A percentile compares a stretch with the other conserved stretches of the same genome.
Evolutionary conservation across 1,284 basidiomycete species (phyloP).

Genomic region (Pascua sp.): DNA sequence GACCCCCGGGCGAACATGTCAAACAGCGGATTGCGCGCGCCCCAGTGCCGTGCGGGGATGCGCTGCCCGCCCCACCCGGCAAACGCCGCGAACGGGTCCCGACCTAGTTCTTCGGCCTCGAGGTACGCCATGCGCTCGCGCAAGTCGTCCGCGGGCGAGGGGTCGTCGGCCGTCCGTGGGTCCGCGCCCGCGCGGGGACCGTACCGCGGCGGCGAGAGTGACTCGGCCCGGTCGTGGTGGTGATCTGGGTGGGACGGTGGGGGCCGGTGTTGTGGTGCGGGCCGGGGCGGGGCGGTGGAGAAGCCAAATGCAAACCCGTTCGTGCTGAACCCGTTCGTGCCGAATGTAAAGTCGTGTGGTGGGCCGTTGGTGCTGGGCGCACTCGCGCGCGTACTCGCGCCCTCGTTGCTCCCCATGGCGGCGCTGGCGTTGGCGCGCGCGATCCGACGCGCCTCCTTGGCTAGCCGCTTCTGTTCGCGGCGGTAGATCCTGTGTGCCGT

Average conservation of each 20-base stretch:
- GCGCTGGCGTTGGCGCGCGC: constrained; percentile 28
- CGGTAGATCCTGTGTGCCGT: constrained; percentile 29
- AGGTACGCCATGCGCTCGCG: constrained; percentile 27
- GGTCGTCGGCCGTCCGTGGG: too few relatives aligned
- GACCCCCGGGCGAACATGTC: too few relatives aligned
- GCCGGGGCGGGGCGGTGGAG: constrained; percentile 11
- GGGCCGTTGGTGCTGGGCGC: neutral
- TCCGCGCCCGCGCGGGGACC: neutral
- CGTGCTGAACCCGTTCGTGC: neutral
- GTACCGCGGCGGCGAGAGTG: constrained; percentile 27
- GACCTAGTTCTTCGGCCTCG: constrained; percentile 1
- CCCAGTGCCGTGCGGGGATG: constrained; percentile 10
- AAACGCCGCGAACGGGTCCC: neutral
- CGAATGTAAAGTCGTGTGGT: neutral
- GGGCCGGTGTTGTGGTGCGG: constrained; percentile 15
- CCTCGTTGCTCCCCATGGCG: constrained; percentile 2
- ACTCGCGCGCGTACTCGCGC: neutral
- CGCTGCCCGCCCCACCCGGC: constrained; percentile 4
- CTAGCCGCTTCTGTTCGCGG: constrained; percentile 24
- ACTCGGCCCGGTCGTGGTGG: constrained; percentile 6
- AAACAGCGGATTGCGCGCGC: neutral
- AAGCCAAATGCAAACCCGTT: neutral
- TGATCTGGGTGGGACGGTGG: too few relatives aligned
- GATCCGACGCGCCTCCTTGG: constrained; percentile 22
- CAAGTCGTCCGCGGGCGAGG: constrained; percentile 7